A percentile compares a stretch with the other conserved stretches of the same genome.
These are phyloP conservation scores for Yamagishiella unicocca DNA, from an alignment of 139 green algal genomes.

Conservation along the genomic window DNA sequence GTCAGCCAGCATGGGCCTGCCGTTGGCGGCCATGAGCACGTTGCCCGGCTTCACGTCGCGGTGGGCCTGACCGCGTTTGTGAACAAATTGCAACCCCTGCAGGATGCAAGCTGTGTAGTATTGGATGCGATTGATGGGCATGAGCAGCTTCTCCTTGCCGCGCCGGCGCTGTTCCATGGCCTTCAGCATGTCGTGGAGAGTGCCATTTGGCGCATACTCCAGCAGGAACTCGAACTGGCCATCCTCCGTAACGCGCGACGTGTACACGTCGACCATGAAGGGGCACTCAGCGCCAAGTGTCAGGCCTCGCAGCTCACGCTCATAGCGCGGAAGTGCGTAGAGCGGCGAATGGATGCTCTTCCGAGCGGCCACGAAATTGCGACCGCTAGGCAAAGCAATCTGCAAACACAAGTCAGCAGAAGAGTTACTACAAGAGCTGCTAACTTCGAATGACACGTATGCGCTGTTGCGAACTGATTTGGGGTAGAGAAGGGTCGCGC, in stretches of 20 bases:
- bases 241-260: slow-evolving; percentile 15
- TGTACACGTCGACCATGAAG: slow-evolving; percentile 37
- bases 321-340: slow-evolving; percentile 31
- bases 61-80: slow-evolving; percentile 32
- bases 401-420: neutral
- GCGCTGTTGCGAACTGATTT: too few relatives aligned
- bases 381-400: slow-evolving; percentile 26
- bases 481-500: too few relatives aligned
- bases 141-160: slow-evolving; percentile 48
- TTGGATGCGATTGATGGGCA: slow-evolving; percentile 27
- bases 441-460: too few relatives aligned
- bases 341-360: slow-evolving; percentile 44
- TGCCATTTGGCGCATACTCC: slow-evolving; percentile 35
- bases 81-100: slow-evolving; percentile 27
- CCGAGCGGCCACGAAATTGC: slow-evolving; percentile 19
- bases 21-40: slow-evolving; percentile 44
- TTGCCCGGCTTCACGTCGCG: slow-evolving; percentile 46
- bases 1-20: slow-evolving; percentile 35
- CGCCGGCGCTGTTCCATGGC: slow-evolving; percentile 44
- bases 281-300: slow-evolving; percentile 25
- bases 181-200: slow-evolving; percentile 41
- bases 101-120: slow-evolving; percentile 42
- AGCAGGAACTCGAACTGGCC: slow-evolving; percentile 38
- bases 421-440: too few relatives aligned
- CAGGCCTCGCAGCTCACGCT: slow-evolving; percentile 38